These are phyloP conservation scores for Mycena rosella DNA, from an alignment of 768 basidiomycete genomes.

Conservation along the genomic window DNA sequence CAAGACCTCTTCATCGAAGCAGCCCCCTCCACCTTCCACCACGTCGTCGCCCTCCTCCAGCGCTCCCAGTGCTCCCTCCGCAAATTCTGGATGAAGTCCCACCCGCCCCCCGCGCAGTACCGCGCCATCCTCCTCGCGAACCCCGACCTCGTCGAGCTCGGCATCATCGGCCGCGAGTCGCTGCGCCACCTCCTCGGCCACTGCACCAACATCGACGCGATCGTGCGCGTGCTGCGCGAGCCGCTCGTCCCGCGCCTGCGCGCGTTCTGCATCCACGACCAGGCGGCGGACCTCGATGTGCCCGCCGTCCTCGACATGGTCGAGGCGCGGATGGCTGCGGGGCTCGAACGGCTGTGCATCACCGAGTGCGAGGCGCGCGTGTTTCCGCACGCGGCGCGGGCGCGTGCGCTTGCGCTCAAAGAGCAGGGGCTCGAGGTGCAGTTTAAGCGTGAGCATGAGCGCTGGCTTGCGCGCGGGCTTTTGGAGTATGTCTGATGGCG, in stretches of 20 bases:
- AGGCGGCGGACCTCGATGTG: background rate
- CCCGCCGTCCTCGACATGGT: background rate
- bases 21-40: background rate
- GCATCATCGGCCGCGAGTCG: conserved; percentile 9
- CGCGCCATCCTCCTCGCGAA: background rate
- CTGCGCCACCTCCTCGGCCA: background rate
- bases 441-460: background rate
- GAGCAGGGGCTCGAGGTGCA: background rate
- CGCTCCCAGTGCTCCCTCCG: conserved; percentile 10
- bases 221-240: too few relatives aligned
- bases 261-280: background rate
- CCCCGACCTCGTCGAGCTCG: conserved; percentile 8
- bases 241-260: too few relatives aligned
- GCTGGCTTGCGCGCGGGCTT: too few relatives aligned
- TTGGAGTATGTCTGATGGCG: too few relatives aligned
- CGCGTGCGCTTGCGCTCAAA: background rate
- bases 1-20: conserved; percentile 12
- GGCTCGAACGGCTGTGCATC: background rate
- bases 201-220: background rate
- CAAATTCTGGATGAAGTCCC: conserved; percentile 16
- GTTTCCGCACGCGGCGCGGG: background rate
- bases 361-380: conserved; percentile 9
- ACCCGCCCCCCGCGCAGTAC: background rate
- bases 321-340: background rate
- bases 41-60: conserved; percentile 5